Evolutionary conservation across 495 filamentous ascomycete species (phyloP).

Genomic region (Neurospora intermedia): DNA sequence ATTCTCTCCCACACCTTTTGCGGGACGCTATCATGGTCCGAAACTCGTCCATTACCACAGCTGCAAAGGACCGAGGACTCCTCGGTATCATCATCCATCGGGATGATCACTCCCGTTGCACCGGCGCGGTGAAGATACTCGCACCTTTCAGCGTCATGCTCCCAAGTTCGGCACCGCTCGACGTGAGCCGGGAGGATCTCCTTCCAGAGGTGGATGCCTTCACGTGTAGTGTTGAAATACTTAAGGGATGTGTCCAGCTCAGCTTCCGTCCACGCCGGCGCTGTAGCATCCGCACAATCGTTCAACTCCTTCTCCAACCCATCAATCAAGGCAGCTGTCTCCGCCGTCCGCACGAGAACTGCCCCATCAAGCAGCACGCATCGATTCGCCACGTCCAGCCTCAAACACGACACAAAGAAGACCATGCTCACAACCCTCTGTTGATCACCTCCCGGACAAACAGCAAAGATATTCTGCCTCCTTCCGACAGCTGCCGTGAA

Average conservation of each 20-base stretch:
- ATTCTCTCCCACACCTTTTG: constrained; percentile 22
- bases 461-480: neutral
- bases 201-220: constrained; percentile 33
- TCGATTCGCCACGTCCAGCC: neutral
- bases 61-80: constrained; percentile 19
- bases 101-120: constrained; percentile 8
- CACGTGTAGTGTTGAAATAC: neutral
- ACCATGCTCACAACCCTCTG: neutral
- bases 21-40: constrained; percentile 12
- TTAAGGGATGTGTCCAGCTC: neutral
- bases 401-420: neutral
- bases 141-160: constrained; percentile 31
- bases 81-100: constrained; percentile 16
- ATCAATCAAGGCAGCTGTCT: neutral
- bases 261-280: neutral
- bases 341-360: neutral
- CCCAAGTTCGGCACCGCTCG: constrained; percentile 47
- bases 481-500: neutral
- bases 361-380: neutral
- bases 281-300: neutral
- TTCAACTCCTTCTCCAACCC: neutral
- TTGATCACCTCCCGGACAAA: neutral
- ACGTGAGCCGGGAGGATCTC: constrained; percentile 33
- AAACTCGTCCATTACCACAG: constrained; percentile 25
- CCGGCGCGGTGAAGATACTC: constrained; percentile 27